Evolutionary conservation across 2,329 filamentous ascomycete genomes (phyloP).

Genomic region (Bipolaris oryzae): DNA sequence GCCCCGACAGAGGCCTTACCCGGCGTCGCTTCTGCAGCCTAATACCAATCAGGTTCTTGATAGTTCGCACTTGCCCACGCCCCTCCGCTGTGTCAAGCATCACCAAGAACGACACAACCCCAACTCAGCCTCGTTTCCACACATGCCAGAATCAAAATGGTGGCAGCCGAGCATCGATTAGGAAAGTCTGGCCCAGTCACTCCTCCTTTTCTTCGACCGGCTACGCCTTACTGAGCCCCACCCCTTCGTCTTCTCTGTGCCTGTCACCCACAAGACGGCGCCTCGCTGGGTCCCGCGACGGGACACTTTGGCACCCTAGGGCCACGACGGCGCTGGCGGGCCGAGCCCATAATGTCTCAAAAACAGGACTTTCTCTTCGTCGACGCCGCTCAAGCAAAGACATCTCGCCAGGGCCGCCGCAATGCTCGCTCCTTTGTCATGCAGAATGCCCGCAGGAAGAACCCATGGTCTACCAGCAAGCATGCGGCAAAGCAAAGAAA

Average conservation of each 20-base stretch:
- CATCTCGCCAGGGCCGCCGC: conserved; percentile 46
- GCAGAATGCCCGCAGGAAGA: conserved; percentile 47
- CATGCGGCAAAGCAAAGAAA: conserved; percentile 42
- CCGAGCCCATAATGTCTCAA: conserved; percentile 29
- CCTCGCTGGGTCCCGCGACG: conserved; percentile 26
- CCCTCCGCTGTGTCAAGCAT: conserved; percentile 35
- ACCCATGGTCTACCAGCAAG: conserved; percentile 50
- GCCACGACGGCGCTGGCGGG: conserved; percentile 23
- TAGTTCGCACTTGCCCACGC: conserved; percentile 36
- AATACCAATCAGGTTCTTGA: conserved; percentile 44
- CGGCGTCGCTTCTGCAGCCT: conserved; percentile 34
- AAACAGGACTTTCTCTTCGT: conserved; percentile 49
- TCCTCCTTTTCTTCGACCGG: conserved; percentile 24
- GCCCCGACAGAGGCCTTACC: conserved; percentile 12
- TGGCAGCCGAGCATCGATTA: conserved; percentile 34
- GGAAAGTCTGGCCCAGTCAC: conserved; percentile 35
- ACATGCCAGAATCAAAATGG: conserved; percentile 34
- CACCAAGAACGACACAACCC: conserved; percentile 30
- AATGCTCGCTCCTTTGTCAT: conserved; percentile 51
- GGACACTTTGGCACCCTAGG: conserved; percentile 26
- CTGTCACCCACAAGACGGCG: conserved; percentile 25
- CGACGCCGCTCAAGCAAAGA: conserved; percentile 47
- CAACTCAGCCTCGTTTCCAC: conserved; percentile 30
- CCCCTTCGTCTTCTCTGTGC: conserved; percentile 24
- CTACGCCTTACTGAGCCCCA: conserved; percentile 32